Evolutionary conservation across 257 asterid species (phyloP).

Genomic region (Ligustrum vulgare): DNA sequence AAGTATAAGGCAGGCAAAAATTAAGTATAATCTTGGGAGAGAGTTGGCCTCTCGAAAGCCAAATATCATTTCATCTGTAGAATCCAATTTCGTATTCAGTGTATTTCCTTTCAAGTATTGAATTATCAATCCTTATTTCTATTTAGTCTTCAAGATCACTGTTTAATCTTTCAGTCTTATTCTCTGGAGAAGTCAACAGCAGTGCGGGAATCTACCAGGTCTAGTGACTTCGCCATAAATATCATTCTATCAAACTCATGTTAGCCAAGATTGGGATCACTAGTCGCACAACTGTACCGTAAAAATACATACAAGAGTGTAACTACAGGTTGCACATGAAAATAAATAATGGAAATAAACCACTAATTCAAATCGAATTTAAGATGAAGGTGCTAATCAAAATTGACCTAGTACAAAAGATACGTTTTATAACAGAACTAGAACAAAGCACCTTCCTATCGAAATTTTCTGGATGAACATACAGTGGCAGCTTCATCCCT

Average conservation of each 20-base stretch:
- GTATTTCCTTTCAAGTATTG: too few relatives aligned
- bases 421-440: background rate
- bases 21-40: too few relatives aligned
- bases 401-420: background rate
- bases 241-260: background rate
- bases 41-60: too few relatives aligned
- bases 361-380: background rate
- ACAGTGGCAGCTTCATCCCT: background rate
- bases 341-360: background rate
- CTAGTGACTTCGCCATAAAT: background rate
- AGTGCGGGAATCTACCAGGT: too few relatives aligned
- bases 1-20: too few relatives aligned
- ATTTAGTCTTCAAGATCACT: too few relatives aligned
- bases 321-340: background rate
- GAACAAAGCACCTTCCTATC: background rate
- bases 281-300: background rate
- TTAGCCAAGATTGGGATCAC: background rate
- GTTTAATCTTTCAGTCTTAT: too few relatives aligned
- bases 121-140: too few relatives aligned
- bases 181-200: too few relatives aligned
- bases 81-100: too few relatives aligned
- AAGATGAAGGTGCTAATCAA: background rate
- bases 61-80: too few relatives aligned
- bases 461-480: background rate
- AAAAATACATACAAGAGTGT: background rate